Base-by-base conservation (phyloP, 2,329 filamentous ascomycete genomes). In the Monilinia polystroma region DNA sequence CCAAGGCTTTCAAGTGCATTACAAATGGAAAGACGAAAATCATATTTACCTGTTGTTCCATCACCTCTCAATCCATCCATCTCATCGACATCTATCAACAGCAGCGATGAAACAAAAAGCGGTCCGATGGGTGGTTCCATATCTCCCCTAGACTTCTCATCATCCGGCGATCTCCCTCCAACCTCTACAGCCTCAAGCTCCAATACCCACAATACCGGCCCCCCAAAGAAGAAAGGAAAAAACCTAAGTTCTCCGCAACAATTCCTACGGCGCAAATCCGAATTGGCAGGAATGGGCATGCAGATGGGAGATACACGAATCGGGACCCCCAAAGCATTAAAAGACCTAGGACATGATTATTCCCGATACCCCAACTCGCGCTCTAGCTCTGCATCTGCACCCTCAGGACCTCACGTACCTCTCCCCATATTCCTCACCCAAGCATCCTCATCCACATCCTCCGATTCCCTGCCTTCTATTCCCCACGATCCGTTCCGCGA, bases 11-110 rank as follows among this genome's bases (percentile, higher is more conserved):
- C 69, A 35, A 71, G 55, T 32, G 38, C 64, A 14, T 66, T 67
- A 14, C 53, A 59, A 49, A 23, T 66, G 8, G 64, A 63, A 12
- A 62, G 55, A 52, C 65, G 52, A 12, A 69, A 54, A 49, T 64
- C 67, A 26, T 75, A 78, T 64, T 67, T 70, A 16, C 74, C 76
- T 1, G 68, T 59, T 23, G 57, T 75, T 16, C 72, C 76, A 4
- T 77, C 76, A 7, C 76, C 75, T n/a, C 67, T 76, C 35, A 76
- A 75, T 60, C 70, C 72, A 12, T 70, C 72, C 5, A 68, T 72
- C 10, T 64, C 66, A 2, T 56, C 66, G 12, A 64, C 60, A 14
- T 64, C 67, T 23, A 20, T 68, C 6, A 69, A 59, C 43, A 69
- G 66, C 20, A 63, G 69, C 14, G 71, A 69, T 20, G 69, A 67